Conservation (phyloP, 441 rosid species). For the Adansonia madagascariensis region DNA sequence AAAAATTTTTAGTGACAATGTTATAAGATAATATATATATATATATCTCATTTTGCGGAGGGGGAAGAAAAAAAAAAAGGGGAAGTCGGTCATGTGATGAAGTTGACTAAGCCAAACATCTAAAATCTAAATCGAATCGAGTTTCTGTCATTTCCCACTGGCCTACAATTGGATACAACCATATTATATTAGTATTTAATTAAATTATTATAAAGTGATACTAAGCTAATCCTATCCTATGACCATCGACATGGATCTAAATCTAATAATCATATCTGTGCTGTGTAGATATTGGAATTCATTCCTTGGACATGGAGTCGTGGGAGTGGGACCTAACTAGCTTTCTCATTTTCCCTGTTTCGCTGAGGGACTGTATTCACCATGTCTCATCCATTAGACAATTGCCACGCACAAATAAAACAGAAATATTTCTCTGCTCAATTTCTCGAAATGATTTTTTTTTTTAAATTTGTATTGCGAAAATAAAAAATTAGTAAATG, state of each 20-base stretch:
- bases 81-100: slow-evolving; percentile 3
- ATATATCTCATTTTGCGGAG: too few species aligned
- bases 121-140: background rate
- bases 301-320: background rate
- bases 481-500: too few species aligned
- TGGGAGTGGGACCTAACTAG: background rate
- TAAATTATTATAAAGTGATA: background rate
- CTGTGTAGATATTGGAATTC: background rate
- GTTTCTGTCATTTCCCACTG: background rate
- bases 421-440: too few species aligned
- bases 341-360: too few species aligned
- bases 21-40: too few species aligned
- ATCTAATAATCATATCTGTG: background rate
- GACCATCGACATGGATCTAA: background rate
- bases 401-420: too few species aligned
- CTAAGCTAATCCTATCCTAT: background rate
- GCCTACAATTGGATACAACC: background rate
- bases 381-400: too few species aligned
- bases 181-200: background rate
- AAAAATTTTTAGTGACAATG: too few species aligned
- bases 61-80: background rate
- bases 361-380: too few species aligned
- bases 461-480: too few species aligned
- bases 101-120: background rate
- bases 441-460: too few species aligned